Evolutionary conservation across 1,284 basidiomycete genomes (phyloP), one percentile per base, ranked within the genome.

Genomic region (Earliella scabrosa): DNA sequence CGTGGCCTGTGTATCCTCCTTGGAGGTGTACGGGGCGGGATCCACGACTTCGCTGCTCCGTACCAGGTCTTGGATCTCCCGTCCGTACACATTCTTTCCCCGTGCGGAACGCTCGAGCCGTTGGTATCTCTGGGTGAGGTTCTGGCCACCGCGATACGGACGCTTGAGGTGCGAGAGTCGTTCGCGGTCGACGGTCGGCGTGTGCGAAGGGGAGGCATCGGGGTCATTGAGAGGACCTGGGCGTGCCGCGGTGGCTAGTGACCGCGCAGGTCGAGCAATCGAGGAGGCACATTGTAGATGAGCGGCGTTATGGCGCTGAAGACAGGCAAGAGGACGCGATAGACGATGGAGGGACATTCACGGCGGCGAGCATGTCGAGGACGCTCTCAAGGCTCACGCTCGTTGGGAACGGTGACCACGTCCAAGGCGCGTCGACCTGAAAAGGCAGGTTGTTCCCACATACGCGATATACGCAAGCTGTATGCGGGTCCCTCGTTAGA

Each of bases 61-160:
- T 24, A 52, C 32, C 20, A 64, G 59, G 6, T 68, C 66, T 11
- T 68, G 63, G 23, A 76, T 71, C 11, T 73, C 70, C 45, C 70
- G 66, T 10, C 63, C 65, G 35, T 77, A 69, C 16, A 68, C 69
- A 52, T 74, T 70, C 66, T 82, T 85, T 20, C 76, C 77, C 29
- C 80, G 72, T 11, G 85, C 60, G 1, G 78, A 77, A 49, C 77
- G 80, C 63, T 89, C 87, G 1, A 91, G 76, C 21, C 75, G 74
- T 6, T 66, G 66, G 58, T 82, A 87, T 16, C 86, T 78, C 5
- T 77, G 72, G 1, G 81, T 75, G 2, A 85, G 73, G 59, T 85
- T 80, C 61, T 75, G 77, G 3, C 78, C 82, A 45, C 78, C 74
- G 6, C 75, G 66, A 2, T 18, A 24, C 3, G 67, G 63, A 34